These are phyloP conservation scores for Ceratocystis cubensis DNA, from an alignment of 2,329 filamentous ascomycete genomes.

Conservation along the genomic window DNA sequence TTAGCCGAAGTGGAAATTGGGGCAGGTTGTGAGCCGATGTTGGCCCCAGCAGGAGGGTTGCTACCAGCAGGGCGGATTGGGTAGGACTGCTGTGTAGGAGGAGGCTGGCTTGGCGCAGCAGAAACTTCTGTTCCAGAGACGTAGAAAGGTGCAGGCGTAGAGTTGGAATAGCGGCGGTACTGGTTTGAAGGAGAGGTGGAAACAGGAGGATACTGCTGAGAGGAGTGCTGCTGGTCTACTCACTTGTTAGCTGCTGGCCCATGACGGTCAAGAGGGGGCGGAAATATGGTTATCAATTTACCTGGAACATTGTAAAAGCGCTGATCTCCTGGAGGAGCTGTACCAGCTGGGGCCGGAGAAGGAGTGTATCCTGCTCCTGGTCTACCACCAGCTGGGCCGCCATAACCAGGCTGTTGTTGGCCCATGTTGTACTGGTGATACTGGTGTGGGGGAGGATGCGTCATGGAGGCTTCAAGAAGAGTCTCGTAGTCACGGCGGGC, in stretches of 20 bases:
- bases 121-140: conserved; percentile 47
- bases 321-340: conserved; percentile 36
- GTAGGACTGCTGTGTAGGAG: conserved; percentile 34
- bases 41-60: conserved; percentile 29
- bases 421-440: conserved; percentile 58
- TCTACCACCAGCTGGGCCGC: conserved; percentile 22
- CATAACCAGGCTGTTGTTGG: conserved; percentile 38
- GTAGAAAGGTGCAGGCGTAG: conserved; percentile 51
- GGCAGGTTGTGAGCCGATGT: conserved; percentile 21
- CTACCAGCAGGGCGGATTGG: conserved; percentile 31
- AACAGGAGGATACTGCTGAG: conserved; percentile 21
- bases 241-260: not conserved
- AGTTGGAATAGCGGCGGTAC: conserved; percentile 41
- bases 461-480: conserved; percentile 92
- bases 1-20: conserved; percentile 39
- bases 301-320: conserved; percentile 20
- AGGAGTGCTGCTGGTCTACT: conserved; percentile 32
- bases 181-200: conserved; percentile 39
- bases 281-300: not conserved
- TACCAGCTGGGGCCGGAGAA: conserved; percentile 53
- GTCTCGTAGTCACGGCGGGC: conserved; percentile 92
- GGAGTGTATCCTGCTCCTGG: conserved; percentile 21
- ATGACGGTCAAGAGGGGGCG: not conserved
- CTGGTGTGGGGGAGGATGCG: conserved; percentile 62
- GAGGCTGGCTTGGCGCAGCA: conserved; percentile 26